Conservation (phyloP, 1,284 basidiomycete genomes). For the Malassezia furfur region DNA sequence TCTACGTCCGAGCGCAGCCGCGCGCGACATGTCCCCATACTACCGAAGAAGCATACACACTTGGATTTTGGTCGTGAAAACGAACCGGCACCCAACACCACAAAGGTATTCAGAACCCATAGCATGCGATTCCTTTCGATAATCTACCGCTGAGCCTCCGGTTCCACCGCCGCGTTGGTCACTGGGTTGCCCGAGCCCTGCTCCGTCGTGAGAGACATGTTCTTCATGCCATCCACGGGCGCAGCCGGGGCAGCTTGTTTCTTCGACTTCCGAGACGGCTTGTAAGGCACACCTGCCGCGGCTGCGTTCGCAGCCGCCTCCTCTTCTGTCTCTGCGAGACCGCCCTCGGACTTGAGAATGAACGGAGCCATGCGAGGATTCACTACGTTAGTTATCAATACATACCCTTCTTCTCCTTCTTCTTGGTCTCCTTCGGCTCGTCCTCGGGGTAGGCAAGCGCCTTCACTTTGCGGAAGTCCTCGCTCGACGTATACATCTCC, state of each 20-base stretch:
- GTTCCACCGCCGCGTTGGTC: too few species aligned
- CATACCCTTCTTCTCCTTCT: conserved; percentile 35
- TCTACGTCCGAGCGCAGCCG: too few species aligned
- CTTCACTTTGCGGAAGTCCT: conserved; percentile 72
- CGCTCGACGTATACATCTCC: conserved; percentile 62
- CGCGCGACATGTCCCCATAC: too few species aligned
- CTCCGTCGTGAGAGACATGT: too few species aligned
- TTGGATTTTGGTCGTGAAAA: too few species aligned
- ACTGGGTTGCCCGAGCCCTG: too few species aligned
- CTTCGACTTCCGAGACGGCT: conserved; percentile 15
- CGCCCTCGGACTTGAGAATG: conserved; percentile 29
- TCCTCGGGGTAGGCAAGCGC: conserved; percentile 67
- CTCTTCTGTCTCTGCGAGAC: conserved; percentile 30
- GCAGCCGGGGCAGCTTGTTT: conserved; percentile 7
- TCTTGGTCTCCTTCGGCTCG: conserved; percentile 27
- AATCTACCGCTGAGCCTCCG: too few species aligned
- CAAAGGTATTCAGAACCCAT: too few species aligned
- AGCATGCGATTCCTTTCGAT: too few species aligned
- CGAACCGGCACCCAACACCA: too few species aligned
- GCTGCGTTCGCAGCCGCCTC: conserved; percentile 18
- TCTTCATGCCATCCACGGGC: too few species aligned
- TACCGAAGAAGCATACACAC: too few species aligned
- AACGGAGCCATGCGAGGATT: conserved; percentile 32
- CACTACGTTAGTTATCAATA: conserved; percentile 11
- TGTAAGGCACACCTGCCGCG: conserved; percentile 22